Percentiles rank a stretch among this genome's conserved stretches.
These are phyloP conservation scores for Crinitomyces ghanaensis DNA, from an alignment of 805 yeast species.

Conservation along the genomic window DNA sequence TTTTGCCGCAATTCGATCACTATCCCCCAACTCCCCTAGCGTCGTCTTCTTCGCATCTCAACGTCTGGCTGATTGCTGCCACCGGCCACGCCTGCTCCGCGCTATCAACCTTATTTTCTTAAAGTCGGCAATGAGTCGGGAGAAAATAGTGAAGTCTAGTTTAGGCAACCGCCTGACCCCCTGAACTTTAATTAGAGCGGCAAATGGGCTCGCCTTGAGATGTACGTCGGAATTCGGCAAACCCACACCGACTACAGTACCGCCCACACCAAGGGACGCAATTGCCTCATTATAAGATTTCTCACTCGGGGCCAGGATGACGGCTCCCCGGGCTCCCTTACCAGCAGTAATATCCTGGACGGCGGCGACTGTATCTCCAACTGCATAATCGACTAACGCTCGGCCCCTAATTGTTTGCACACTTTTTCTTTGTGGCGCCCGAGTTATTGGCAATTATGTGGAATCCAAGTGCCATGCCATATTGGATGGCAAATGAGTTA, in stretches of 20 bases:
- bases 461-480: constrained; percentile 48
- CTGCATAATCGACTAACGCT: constrained; percentile 41
- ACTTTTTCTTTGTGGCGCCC: constrained; percentile 39
- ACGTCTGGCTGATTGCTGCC: no score
- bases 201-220: no score
- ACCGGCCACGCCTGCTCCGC: no score
- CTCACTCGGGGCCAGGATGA: constrained; percentile 15
- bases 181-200: no score
- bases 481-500: constrained; percentile 48
- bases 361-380: constrained; percentile 16
- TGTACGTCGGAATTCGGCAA: constrained; percentile 13
- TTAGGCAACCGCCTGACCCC: no score
- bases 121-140: no score
- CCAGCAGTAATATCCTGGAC: constrained; percentile 15
- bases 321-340: constrained; percentile 16
- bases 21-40: no score
- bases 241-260: constrained; percentile 17
- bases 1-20: no score
- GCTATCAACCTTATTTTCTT: no score
- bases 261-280: constrained; percentile 14
- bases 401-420: constrained; percentile 42
- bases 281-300: constrained; percentile 14
- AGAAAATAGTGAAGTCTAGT: no score
- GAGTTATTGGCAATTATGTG: constrained; percentile 47
- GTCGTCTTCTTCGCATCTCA: no score